A percentile compares a stretch with the other conserved stretches of the same genome.
These are phyloP conservation scores for Coemansia sp. DNA, from an alignment of 192 early-diverging fungal species.

Conservation along the genomic window DNA sequence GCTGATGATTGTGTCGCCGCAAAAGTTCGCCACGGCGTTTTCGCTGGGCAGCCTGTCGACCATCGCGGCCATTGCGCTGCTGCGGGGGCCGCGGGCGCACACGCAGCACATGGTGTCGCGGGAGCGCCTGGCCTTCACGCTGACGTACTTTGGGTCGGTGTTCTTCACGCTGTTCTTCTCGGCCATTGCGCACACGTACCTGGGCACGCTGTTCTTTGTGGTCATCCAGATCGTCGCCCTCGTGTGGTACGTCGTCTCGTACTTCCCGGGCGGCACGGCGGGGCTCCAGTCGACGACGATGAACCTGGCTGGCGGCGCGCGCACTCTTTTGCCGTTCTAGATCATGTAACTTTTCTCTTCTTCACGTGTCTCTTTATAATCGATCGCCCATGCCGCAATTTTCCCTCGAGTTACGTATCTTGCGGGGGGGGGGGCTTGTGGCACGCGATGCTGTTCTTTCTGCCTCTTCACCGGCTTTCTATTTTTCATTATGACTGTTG, in stretches of 20 bases:
- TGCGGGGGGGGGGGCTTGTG: neutral
- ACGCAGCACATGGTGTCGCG: conserved; percentile 73
- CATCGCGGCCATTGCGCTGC: conserved; percentile 62
- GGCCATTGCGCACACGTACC: conserved; percentile 64
- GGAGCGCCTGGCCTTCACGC: conserved; percentile 79
- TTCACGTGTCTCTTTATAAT: too few species aligned
- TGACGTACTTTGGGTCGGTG: conserved; percentile 79
- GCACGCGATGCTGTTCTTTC: neutral
- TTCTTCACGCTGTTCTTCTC: conserved; percentile 82
- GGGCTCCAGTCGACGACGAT: conserved; percentile 59
- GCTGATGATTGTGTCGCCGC: conserved; percentile 61
- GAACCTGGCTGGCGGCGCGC: conserved; percentile 37
- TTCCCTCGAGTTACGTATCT: neutral
- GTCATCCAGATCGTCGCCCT: conserved; percentile 78
- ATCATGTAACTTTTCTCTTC: too few species aligned
- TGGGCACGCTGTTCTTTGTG: conserved; percentile 76
- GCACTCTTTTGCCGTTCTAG: conserved; percentile 48
- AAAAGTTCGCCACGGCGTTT: conserved; percentile 78
- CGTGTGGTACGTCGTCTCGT: conserved; percentile 80
- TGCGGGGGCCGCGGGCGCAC: conserved; percentile 80
- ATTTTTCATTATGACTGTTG: neutral
- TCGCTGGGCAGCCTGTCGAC: conserved; percentile 63
- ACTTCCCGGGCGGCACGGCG: conserved; percentile 71
- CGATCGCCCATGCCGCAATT: neutral
- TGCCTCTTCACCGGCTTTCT: neutral